Percentiles rank a stretch among this genome's conserved stretches.
phyloP scores from a whole-genome alignment of 2,329 filamentous ascomycete genomes.

The Trichoderma sp. region DNA sequence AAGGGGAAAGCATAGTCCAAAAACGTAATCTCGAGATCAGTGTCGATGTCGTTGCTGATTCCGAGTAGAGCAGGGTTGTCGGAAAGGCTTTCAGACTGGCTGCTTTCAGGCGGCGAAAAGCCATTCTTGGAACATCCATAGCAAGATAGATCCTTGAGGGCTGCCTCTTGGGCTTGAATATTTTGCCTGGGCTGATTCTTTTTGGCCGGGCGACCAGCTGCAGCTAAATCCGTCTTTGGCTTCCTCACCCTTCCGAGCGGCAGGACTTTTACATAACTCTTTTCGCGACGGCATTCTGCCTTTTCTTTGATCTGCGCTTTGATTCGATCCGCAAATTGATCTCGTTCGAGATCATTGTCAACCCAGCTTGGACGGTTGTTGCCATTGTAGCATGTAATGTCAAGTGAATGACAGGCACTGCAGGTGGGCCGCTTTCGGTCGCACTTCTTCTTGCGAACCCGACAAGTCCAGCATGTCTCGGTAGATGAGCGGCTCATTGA shows the following conservation, averaged over 20 bases:
- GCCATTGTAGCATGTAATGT: constrained; percentile 48
- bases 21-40: constrained; percentile 24
- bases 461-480: constrained; percentile 48
- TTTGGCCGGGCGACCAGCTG: neutral
- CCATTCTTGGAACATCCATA: neutral
- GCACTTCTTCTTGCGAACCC: constrained; percentile 54
- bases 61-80: neutral
- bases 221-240: neutral
- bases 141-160: no score
- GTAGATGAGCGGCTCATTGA: neutral
- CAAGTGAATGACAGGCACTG: constrained; percentile 42
- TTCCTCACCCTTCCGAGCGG: neutral
- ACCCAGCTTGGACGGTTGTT: constrained; percentile 47
- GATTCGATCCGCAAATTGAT: constrained; percentile 26
- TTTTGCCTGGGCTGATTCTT: neutral
- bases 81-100: neutral
- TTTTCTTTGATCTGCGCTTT: constrained; percentile 28
- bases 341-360: constrained; percentile 34
- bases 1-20: constrained; percentile 46
- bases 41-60: neutral
- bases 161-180: neutral
- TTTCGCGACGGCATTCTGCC: constrained; percentile 33
- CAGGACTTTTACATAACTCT: constrained; percentile 20
- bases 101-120: neutral
- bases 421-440: constrained; percentile 46